phyloP scores from a whole-genome alignment of 352 stramenopile species.

The Phytophthora brassicae region DNA sequence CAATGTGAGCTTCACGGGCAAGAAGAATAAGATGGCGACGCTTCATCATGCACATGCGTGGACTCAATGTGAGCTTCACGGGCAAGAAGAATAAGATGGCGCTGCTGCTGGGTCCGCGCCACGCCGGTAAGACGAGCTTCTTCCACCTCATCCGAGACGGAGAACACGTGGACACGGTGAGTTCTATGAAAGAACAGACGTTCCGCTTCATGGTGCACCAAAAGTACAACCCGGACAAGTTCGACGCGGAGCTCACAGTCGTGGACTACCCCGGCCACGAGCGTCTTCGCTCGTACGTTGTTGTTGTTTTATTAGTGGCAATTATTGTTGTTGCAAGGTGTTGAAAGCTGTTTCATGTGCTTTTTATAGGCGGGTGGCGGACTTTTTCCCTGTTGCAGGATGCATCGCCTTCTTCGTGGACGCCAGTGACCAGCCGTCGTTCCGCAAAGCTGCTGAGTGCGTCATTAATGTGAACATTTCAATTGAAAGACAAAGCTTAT shows the following conservation, averaged over 20 bases:
- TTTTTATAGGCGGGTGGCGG: constrained; percentile 52
- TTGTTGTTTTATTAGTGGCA: not conserved
- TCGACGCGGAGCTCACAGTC: constrained; percentile 68
- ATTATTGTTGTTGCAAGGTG: constrained; percentile 1
- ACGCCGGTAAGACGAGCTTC: constrained; percentile 82
- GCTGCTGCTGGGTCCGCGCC: constrained; percentile 63
- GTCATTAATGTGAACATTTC: constrained; percentile 15
- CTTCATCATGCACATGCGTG: constrained; percentile 74
- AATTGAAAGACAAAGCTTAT: not conserved
- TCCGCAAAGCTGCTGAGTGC: constrained; percentile 82
- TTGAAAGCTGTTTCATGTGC: not conserved
- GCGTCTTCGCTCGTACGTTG: constrained; percentile 65
- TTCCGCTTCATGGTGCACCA: constrained; percentile 64
- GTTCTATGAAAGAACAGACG: constrained; percentile 84
- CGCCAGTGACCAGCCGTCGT: constrained; percentile 53
- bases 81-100: constrained; percentile 77
- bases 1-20: constrained; percentile 64
- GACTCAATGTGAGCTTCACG: constrained; percentile 58
- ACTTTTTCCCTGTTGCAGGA: constrained; percentile 74
- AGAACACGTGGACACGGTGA: constrained; percentile 70
- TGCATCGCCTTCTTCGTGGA: constrained; percentile 83
- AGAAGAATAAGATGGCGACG: constrained; percentile 73
- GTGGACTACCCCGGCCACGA: constrained; percentile 85
- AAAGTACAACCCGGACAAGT: constrained; percentile 70
- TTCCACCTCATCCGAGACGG: constrained; percentile 80